Conservation (phyloP, 2,329 filamentous ascomycete genomes). For the Xylaria sp. region DNA sequence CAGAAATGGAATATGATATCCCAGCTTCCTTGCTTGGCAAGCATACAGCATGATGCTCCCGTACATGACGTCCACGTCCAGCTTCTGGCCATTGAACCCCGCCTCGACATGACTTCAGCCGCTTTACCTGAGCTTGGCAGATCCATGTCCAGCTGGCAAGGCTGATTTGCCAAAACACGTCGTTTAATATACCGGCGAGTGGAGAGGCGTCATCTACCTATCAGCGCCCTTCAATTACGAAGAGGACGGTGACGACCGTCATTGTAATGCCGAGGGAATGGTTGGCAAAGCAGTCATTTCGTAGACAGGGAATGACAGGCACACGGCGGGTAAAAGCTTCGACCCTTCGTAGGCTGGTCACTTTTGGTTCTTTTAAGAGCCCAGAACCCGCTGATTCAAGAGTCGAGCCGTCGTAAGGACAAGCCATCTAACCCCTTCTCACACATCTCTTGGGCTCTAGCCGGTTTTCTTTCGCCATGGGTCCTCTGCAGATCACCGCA, state of each 20-base stretch:
- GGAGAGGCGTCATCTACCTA: conserved; percentile 13
- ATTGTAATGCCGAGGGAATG: conserved; percentile 18
- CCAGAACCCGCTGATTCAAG: conserved; percentile 2
- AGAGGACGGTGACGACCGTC: conserved; percentile 8
- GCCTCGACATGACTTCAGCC: conserved; percentile 28
- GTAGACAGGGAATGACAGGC: background rate
- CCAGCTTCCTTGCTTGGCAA: conserved; percentile 14
- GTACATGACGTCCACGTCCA: background rate
- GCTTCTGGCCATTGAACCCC: conserved; percentile 10
- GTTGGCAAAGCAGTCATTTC: background rate
- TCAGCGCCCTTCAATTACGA: conserved; percentile 23
- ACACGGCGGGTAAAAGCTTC: conserved; percentile 20
- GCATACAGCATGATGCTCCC: conserved; percentile 6
- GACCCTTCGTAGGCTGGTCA: conserved; percentile 8
- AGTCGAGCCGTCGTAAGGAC: background rate
- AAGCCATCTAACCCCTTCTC: background rate
- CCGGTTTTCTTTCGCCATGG: conserved; percentile 21
- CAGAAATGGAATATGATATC: conserved; percentile 4
- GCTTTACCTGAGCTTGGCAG: conserved; percentile 28
- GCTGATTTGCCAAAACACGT: conserved; percentile 31
- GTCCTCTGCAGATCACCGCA: conserved; percentile 14
- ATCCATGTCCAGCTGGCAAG: conserved; percentile 27
- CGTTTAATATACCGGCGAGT: conserved; percentile 20
- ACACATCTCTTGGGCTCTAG: background rate
- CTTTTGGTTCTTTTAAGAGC: background rate